Conservation (phyloP, 805 yeast species). For the Lachancea dasiensis region DNA sequence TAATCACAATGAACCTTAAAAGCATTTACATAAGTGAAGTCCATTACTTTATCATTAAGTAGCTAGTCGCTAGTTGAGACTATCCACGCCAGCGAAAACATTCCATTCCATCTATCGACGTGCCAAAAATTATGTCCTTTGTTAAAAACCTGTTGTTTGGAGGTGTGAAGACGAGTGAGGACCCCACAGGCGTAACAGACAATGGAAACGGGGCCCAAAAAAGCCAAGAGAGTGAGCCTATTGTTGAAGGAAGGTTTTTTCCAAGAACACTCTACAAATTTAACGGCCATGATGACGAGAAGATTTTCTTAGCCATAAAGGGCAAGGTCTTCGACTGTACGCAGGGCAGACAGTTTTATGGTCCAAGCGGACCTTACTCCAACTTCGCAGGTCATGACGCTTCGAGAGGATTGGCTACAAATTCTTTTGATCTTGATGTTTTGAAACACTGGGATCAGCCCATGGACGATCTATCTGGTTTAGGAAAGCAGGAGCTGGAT, state of each 20-base stretch:
- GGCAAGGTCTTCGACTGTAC: slow-evolving; percentile 84
- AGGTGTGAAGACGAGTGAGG: slow-evolving; percentile 29
- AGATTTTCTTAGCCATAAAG: slow-evolving; percentile 78
- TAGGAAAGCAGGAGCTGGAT: slow-evolving; percentile 53
- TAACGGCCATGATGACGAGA: slow-evolving; percentile 76
- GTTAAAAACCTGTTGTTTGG: slow-evolving; percentile 30
- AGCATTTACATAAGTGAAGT: no score
- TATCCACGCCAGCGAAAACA: neutral
- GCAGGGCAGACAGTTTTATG: slow-evolving; percentile 76
- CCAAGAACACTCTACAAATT: slow-evolving; percentile 66
- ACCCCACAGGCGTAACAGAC: slow-evolving; percentile 30
- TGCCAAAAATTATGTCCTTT: slow-evolving; percentile 28
- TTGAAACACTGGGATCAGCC: slow-evolving; percentile 70
- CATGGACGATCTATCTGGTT: slow-evolving; percentile 62
- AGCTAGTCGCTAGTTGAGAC: neutral
- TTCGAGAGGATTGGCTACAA: slow-evolving; percentile 82
- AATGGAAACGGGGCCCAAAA: slow-evolving; percentile 8
- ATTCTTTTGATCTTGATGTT: slow-evolving; percentile 68
- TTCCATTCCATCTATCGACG: no score
- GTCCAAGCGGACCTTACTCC: slow-evolving; percentile 93
- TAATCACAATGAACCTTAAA: no score
- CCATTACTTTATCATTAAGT: no score
- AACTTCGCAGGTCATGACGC: slow-evolving; percentile 97
- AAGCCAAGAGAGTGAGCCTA: slow-evolving; percentile 29
- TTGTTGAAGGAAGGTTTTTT: slow-evolving; percentile 50